Base-by-base conservation (phyloP, 495 filamentous ascomycete species). In the Aspergillus avenaceus region DNA sequence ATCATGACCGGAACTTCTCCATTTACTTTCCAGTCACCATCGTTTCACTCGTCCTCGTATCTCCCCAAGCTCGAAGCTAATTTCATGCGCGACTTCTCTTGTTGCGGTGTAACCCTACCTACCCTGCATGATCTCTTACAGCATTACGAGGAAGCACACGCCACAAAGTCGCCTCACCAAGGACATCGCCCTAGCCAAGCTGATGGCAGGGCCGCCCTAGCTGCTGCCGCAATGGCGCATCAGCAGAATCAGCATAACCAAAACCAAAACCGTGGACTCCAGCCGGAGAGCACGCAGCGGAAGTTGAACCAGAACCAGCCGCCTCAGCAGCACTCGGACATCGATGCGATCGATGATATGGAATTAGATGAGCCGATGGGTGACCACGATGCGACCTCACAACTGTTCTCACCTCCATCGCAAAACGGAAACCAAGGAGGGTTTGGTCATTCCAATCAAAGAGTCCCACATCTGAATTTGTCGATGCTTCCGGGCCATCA, bases 1-100 rank as follows among this genome's bases (percentile, higher is more conserved):
- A 85, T 93, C 60, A 97, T 97, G 91, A 85, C 87, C 44, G 92
- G 93, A 50, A 96, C 93, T 13, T 98, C 93, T 14, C 93, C 93
- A 13, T 95, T 91, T 64, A 73, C 67, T 46, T 90, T 95, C 62
- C 87, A 93, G 66, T 95, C 92, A 16, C 90, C 95, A 2, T 97
- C 92, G 7, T 97, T 86, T 58, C 95, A 98, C 61, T 98, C 93
- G 7, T 96, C 92, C 0, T 97, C 93, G 24, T 98, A 98, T 69
- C 82, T 97, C 32, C 93, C 93, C 6, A 97, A 97, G 67, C 80
- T 97, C 62, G 93, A 98, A 72, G 95, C 95, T 45, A 90, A 88
- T 64, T 97, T 96, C 64, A 91, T 97, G 89, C 84, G 83, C 59
- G 90, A 97, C 71, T 97, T 96, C 71, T 84, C 81, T 37, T 98